Evolutionary conservation across 306 rosid genomes (phyloP), one percentile per base, ranked within the genome.

Genomic region (Vigna mungo): DNA sequence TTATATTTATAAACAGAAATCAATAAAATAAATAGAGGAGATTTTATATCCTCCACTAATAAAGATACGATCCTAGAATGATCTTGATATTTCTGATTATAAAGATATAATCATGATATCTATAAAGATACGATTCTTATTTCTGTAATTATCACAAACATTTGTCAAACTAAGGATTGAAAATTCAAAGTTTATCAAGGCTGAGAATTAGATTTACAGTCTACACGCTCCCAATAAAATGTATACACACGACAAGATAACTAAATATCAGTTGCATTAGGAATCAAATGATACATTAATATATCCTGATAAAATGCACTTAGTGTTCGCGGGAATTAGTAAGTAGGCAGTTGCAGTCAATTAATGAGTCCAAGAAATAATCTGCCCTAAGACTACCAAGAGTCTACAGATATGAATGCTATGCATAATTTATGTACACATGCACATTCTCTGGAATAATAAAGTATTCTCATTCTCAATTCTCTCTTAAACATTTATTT

Each of bases 151-250:
- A 36, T 36, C 6, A 34, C 37, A 4, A 60, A 53, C 54, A 73
- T 55, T 76, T 13, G 18, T 49, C 74, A 61, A 80, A 61, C 65
- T 32, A 72, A 64, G 53, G 13, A 76, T 47, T 47, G 7, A 53
- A 67, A 71, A 76, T 49, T 76, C 12, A 7, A 43, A 67, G 59
- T 43, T 9, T 8, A 61, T 43, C 70, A 52, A 51, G 41, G 32
- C 12, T 21, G 13, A 27, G 16, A 25, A 48, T 66, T 37, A 68
- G 37, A 68, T 15, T 48, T 74, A 75, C 78, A 68, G 60, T 66
- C 60, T 15, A n/a, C 44, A 68, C 17, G 78, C 64, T 58, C 61
- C 17, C 39, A 68, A 27, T 14, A 43, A 58, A 72, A 49, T 41
- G 18, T 65, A 21, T 39, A 43, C 1, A 64, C 53, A 66, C 15